Evolutionary conservation across 164 flowering plant genomes (phyloP).

Genomic region (Nelumbo lutea): DNA sequence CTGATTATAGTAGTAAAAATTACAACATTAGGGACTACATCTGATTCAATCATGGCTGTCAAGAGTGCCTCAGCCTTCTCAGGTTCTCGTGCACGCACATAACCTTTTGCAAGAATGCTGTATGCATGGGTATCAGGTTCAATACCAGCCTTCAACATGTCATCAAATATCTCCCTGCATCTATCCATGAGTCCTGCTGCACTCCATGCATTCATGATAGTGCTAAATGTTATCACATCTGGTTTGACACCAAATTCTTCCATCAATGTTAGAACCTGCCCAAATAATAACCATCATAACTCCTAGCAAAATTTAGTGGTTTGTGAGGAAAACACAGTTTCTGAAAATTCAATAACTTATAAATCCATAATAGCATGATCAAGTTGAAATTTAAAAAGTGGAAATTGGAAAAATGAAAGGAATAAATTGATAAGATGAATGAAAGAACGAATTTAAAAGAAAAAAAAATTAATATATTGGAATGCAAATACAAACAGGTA

Average conservation of each 20-base stretch:
- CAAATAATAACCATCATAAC: neutral
- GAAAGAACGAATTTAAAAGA: no score
- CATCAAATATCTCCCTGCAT: slow-evolving; percentile 71
- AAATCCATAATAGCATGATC: neutral
- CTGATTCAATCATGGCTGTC: slow-evolving; percentile 37
- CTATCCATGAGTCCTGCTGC: slow-evolving; percentile 74
- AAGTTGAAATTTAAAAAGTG: neutral
- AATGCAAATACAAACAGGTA: no score
- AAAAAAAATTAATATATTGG: no score
- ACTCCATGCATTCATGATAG: slow-evolving; percentile 93
- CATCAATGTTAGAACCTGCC: slow-evolving; percentile 77
- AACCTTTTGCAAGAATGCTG: slow-evolving; percentile 92
- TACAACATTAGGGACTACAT: slow-evolving; percentile 73
- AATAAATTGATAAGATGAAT: neutral
- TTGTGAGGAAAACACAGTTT: neutral
- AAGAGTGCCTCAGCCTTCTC: slow-evolving; percentile 74
- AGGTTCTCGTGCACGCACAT: slow-evolving; percentile 76
- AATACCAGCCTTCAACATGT: slow-evolving; percentile 70
- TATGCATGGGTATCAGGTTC: slow-evolving; percentile 78
- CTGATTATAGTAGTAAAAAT: slow-evolving; percentile 88
- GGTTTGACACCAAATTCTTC: slow-evolving; percentile 77
- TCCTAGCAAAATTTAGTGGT: neutral
- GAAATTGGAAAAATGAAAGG: neutral
- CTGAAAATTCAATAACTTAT: neutral
- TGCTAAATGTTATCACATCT: slow-evolving; percentile 93